Percentiles rank a stretch among this genome's conserved stretches.
Evolutionary conservation across 2,329 filamentous ascomycete genomes (phyloP).

Genomic region (Diaporthe caulivora): DNA sequence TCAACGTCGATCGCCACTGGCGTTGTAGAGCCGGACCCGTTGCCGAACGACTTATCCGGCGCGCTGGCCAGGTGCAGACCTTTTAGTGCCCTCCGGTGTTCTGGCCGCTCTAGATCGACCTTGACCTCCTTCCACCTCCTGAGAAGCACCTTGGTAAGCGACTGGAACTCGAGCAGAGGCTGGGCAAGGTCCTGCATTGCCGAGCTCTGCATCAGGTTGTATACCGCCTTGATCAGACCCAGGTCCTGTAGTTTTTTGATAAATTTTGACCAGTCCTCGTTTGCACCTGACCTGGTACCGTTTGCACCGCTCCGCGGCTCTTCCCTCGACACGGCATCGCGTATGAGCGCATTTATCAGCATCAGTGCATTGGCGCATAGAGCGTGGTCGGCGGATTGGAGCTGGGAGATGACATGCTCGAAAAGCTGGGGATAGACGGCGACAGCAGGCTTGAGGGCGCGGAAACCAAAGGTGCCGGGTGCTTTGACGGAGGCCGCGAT

Average conservation of each 20-base stretch:
- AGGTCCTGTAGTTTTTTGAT: slow-evolving; percentile 94
- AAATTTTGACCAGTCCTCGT: slow-evolving; percentile 92
- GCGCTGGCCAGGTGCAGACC: slow-evolving; percentile 86
- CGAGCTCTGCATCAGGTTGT: slow-evolving; percentile 93
- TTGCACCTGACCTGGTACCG: slow-evolving; percentile 51
- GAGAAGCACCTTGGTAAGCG: slow-evolving; percentile 87
- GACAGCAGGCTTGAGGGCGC: slow-evolving; percentile 90
- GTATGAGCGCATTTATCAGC: slow-evolving; percentile 93
- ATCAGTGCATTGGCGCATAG: slow-evolving; percentile 96
- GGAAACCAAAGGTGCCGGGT: slow-evolving; percentile 83
- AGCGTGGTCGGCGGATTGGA: slow-evolving; percentile 94
- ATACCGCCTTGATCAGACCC: slow-evolving; percentile 92
- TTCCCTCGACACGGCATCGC: slow-evolving; percentile 87
- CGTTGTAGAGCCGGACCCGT: slow-evolving; percentile 54
- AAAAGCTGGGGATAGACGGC: slow-evolving; percentile 94
- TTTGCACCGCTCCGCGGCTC: slow-evolving; percentile 56
- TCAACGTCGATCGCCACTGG: slow-evolving; percentile 49
- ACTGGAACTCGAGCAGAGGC: slow-evolving; percentile 93
- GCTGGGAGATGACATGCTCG: slow-evolving; percentile 89
- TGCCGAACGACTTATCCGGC: slow-evolving; percentile 67
- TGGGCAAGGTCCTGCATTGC: slow-evolving; percentile 91
- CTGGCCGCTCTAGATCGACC: slow-evolving; percentile 87
- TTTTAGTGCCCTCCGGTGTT: slow-evolving; percentile 89
- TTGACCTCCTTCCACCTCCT: slow-evolving; percentile 88
- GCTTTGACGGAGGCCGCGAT: slow-evolving; percentile 46